Conservation (phyloP, 192 early-diverging fungal species). For the Glomus cerebriforme region DNA sequence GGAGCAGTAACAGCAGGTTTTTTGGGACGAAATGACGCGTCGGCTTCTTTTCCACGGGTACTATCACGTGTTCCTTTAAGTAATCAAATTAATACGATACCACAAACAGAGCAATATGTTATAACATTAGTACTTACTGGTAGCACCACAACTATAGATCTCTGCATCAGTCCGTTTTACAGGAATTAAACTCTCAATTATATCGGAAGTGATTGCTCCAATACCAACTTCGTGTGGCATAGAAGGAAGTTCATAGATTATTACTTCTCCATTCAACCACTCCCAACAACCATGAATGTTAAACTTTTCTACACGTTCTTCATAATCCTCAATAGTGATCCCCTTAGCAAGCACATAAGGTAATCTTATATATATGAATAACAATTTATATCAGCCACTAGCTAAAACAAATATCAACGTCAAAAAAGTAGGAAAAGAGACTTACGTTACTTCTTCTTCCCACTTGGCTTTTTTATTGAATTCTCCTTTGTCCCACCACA, state of each 20-base stretch:
- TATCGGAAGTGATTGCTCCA: background rate
- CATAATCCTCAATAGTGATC: conserved; percentile 25
- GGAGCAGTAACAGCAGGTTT: conserved; percentile 18
- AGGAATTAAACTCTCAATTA: background rate
- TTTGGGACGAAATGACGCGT: conserved; percentile 19
- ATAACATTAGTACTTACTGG: conserved; percentile 29
- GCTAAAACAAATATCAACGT: conserved; percentile 29
- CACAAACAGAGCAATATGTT: conserved; percentile 19
- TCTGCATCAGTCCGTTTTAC: conserved; percentile 3
- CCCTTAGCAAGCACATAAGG: conserved; percentile 27
- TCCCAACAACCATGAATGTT: conserved; percentile 28
- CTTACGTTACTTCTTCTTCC: conserved; percentile 30
- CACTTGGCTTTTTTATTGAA: conserved; percentile 20
- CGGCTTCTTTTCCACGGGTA: conserved; percentile 26
- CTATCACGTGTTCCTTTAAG: conserved; percentile 27
- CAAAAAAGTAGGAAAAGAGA: conserved; percentile 22
- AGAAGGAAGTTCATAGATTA: conserved; percentile 29
- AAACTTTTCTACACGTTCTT: conserved; percentile 27
- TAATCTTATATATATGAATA: conserved; percentile 5
- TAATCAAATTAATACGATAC: conserved; percentile 27
- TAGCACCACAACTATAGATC: conserved; percentile 21
- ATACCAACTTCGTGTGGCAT: conserved; percentile 26
- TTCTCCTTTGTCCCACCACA: conserved; percentile 30
- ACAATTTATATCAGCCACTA: conserved; percentile 30
- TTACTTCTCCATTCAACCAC: conserved; percentile 3